phyloP scores from a whole-genome alignment of 495 filamentous ascomycete genomes.

The Xylaria grammica region DNA sequence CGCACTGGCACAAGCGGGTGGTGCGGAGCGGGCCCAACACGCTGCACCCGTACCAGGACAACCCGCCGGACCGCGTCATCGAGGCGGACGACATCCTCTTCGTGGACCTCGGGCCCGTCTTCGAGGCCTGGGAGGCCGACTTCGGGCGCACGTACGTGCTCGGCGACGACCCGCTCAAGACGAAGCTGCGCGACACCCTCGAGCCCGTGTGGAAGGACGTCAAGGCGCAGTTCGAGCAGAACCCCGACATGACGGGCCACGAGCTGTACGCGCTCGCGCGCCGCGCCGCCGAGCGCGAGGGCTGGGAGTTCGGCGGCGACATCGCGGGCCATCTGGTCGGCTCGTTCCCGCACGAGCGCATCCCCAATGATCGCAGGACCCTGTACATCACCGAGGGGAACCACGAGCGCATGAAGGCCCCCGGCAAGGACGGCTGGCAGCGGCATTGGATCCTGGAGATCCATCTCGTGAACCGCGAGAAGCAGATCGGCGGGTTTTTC shows the following conservation, averaged over 20 bases:
- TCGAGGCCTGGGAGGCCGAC: conserved; percentile 59
- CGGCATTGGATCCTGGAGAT: conserved; percentile 60
- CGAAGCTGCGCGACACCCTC: conserved; percentile 48
- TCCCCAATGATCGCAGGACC: conserved; percentile 49
- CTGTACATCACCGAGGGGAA: conserved; percentile 53
- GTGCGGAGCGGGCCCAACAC: conserved; percentile 58
- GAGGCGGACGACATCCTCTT: conserved; percentile 54
- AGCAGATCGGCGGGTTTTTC: conserved; percentile 47
- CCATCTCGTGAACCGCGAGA: conserved; percentile 49
- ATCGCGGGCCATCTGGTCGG: conserved; percentile 51
- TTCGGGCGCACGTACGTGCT: conserved; percentile 55
- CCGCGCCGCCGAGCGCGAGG: conserved; percentile 29
- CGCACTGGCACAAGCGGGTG: conserved; percentile 59
- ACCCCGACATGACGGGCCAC: conserved; percentile 50
- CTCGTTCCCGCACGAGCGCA: conserved; percentile 51
- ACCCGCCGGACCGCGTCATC: conserved; percentile 56
- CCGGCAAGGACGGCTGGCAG: conserved; percentile 46
- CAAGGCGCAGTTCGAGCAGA: conserved; percentile 40
- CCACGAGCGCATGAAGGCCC: conserved; percentile 40
- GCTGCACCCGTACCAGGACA: conserved; percentile 49
- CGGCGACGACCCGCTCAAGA: conserved; percentile 51
- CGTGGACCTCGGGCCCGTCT: conserved; percentile 57
- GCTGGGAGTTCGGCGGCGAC: conserved; percentile 49
- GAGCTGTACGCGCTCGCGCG: conserved; percentile 48
- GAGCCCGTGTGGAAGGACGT: conserved; percentile 50